Conservation (phyloP, 768 basidiomycete genomes). For the Podaxis pistillaris region DNA sequence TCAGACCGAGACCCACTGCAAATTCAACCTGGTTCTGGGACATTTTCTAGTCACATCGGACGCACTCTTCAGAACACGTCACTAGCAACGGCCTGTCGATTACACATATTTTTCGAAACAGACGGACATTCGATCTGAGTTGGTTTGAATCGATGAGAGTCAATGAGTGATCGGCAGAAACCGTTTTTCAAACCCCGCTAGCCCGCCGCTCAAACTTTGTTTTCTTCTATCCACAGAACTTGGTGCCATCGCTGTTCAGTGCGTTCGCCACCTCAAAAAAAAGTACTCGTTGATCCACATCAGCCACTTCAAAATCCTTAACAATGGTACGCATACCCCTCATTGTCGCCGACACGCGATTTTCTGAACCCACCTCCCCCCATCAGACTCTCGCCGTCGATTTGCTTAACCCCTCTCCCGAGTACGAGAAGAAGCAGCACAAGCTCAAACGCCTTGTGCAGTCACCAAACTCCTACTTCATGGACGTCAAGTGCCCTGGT, state of each 20-base stretch:
- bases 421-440: conserved; percentile 86
- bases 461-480: conserved; percentile 98
- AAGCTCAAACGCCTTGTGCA: conserved; percentile 99
- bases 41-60: neutral
- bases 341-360: neutral
- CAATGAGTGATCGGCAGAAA: conserved; percentile 6
- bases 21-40: neutral
- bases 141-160: neutral
- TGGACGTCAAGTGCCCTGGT: conserved; percentile 99
- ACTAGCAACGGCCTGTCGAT: neutral
- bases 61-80: neutral
- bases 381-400: conserved; percentile 91
- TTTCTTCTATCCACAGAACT: conserved; percentile 38
- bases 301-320: conserved; percentile 23
- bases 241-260: conserved; percentile 25
- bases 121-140: neutral
- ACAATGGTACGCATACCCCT: conserved; percentile 31
- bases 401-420: conserved; percentile 92
- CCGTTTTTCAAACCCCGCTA: conserved; percentile 27
- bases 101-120: neutral
- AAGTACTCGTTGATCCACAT: conserved; percentile 21
- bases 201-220: conserved; percentile 37
- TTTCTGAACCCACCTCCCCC: conserved; percentile 3
- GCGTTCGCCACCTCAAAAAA: conserved; percentile 32
- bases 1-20: neutral